phyloP scores from a whole-genome alignment of 495 filamentous ascomycete species.

The Bombardia bombarda region DNA sequence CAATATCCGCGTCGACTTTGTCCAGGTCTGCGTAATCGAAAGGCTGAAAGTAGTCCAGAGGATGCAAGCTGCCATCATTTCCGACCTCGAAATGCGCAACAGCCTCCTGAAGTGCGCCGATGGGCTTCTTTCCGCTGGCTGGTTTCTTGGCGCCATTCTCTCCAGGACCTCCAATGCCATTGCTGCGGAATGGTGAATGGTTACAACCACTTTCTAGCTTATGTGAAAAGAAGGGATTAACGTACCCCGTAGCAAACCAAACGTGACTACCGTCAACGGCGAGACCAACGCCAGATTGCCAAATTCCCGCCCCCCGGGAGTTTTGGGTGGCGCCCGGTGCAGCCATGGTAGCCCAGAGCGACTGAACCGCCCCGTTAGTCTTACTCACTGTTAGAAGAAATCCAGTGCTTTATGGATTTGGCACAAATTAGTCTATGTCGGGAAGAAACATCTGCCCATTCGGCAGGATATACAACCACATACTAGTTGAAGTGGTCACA shows the following conservation, averaged over 20 bases:
- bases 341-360: background rate
- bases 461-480: background rate
- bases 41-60: conserved; percentile 34
- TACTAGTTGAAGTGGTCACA: conserved; percentile 38
- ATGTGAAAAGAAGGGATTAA: background rate
- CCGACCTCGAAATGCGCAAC: conserved; percentile 23
- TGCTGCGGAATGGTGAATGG: conserved; percentile 6
- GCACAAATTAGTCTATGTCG: background rate
- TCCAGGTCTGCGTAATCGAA: conserved; percentile 32
- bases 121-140: conserved; percentile 21
- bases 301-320: conserved; percentile 34
- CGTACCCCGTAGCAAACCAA: conserved; percentile 29
- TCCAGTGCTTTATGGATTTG: conserved; percentile 20
- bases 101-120: conserved; percentile 28
- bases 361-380: conserved; percentile 14
- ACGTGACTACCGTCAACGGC: conserved; percentile 28
- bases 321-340: background rate
- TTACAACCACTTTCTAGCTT: background rate
- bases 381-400: conserved; percentile 28
- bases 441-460: conserved; percentile 1
- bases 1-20: conserved; percentile 30
- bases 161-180: conserved; percentile 25
- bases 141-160: conserved; percentile 19
- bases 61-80: conserved; percentile 20
- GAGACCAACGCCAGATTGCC: conserved; percentile 32